Percentiles rank a stretch among this genome's conserved stretches.
Evolutionary conservation across 2,329 filamentous ascomycete genomes (phyloP).

Genomic region (Fusarium sp.): DNA sequence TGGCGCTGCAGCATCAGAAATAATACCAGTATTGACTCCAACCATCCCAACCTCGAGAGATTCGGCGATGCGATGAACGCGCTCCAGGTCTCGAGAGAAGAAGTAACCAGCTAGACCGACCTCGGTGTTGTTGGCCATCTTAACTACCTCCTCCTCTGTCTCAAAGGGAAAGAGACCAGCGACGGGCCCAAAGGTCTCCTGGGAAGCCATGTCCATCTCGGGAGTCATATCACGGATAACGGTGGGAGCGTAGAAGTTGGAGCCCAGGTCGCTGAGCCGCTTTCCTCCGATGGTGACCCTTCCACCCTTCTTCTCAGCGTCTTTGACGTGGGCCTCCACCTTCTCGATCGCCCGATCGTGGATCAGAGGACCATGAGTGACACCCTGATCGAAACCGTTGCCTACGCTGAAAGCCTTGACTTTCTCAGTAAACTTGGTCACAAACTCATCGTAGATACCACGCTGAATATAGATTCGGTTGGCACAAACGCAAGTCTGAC

Average conservation of each 20-base stretch:
- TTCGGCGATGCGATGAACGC: conserved; percentile 74
- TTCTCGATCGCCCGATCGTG: conserved; percentile 86
- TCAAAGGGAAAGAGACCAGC: conserved; percentile 91
- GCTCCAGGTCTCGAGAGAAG: conserved; percentile 76
- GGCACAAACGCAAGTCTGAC: conserved; percentile 94
- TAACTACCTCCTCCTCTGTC: conserved; percentile 88
- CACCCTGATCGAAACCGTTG: conserved; percentile 75
- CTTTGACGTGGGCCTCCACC: conserved; percentile 82
- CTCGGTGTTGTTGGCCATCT: conserved; percentile 82
- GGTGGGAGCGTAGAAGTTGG: conserved; percentile 91
- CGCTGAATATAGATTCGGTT: conserved; percentile 86
- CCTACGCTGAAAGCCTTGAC: conserved; percentile 82
- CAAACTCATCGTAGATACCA: conserved; percentile 83
- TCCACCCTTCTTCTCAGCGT: conserved; percentile 82
- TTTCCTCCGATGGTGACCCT: conserved; percentile 82
- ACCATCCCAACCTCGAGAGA: conserved; percentile 88
- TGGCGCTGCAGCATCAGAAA: conserved; percentile 69
- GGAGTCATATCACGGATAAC: conserved; percentile 88
- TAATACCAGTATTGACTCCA: conserved; percentile 82
- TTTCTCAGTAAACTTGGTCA: conserved; percentile 75
- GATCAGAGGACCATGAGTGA: conserved; percentile 86
- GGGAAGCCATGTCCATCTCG: conserved; percentile 85
- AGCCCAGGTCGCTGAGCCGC: conserved; percentile 78
- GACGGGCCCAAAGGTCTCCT: conserved; percentile 97
- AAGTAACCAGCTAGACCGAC: conserved; percentile 97